Evolutionary conservation across 2,329 filamentous ascomycete genomes (phyloP).

Genomic region (Nothopassalora personata): DNA sequence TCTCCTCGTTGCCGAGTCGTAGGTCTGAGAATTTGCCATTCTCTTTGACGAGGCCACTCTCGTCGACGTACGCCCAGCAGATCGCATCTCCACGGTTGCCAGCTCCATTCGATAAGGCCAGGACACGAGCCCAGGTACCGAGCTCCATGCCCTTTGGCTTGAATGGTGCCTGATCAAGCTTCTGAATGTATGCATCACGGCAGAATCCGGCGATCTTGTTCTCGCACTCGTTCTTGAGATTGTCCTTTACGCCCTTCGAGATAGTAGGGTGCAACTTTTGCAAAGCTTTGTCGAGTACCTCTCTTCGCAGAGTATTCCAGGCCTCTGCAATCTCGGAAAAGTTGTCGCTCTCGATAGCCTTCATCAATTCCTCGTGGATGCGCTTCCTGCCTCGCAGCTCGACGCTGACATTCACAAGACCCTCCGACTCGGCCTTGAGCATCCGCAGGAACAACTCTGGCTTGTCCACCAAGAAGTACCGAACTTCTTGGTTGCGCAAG

Average conservation of each 20-base stretch:
- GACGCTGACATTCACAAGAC: slow-evolving; percentile 79
- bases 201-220: slow-evolving; percentile 84
- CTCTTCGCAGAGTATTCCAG: slow-evolving; percentile 84
- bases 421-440: slow-evolving; percentile 94
- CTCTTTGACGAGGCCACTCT: slow-evolving; percentile 83
- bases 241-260: slow-evolving; percentile 89
- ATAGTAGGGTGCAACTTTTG: slow-evolving; percentile 77
- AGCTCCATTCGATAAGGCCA: slow-evolving; percentile 81
- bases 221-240: slow-evolving; percentile 87
- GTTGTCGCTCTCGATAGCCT: slow-evolving; percentile 88
- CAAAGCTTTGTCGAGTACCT: slow-evolving; percentile 76
- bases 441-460: slow-evolving; percentile 93
- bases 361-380: slow-evolving; percentile 71
- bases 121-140: slow-evolving; percentile 79
- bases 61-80: slow-evolving; percentile 88
- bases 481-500: slow-evolving; percentile 70
- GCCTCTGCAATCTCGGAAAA: slow-evolving; percentile 91
- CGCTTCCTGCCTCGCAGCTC: slow-evolving; percentile 68
- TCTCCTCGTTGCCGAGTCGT: slow-evolving; percentile 58
- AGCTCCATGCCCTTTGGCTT: slow-evolving; percentile 90
- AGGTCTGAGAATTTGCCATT: slow-evolving; percentile 83
- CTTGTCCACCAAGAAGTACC: slow-evolving; percentile 66
- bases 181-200: slow-evolving; percentile 80
- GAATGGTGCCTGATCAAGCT: slow-evolving; percentile 91
- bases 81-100: slow-evolving; percentile 75